Evolutionary conservation across 2,329 filamentous ascomycete genomes (phyloP), one percentile per base, ranked within the genome.

Genomic region (Lachnellula occidentalis): DNA sequence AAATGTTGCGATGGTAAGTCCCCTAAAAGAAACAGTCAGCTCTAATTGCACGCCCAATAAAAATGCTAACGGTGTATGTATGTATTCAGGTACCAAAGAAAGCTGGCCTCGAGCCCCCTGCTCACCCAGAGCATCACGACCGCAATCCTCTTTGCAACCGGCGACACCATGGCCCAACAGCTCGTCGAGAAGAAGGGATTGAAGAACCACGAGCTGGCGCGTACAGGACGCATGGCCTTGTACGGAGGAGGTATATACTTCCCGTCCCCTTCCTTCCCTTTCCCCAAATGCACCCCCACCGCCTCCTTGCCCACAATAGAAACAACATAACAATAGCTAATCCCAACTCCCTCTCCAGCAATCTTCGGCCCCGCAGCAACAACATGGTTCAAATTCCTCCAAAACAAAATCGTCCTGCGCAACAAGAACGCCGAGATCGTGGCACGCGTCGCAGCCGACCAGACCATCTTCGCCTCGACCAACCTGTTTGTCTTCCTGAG

Each of bases 51-150:
- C 49, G 43, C 36, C n/a, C 34, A 19, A 34, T 24, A 46, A 50
- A 53, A 21, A 36, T 34, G 51, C 21, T 51, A 31, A 17, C 14
- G 53, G 52, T 36, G 43, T 52, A 61, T 45, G 60, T 48, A 15
- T 36, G 24, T 19, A 56, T 46, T 39, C 65, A 89, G 92, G 91
- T 97, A 97, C 76, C 90, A 95, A 74, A 78, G 83, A 68, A 88
- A 83, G 72, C 79, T 96, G 70, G 86, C 87, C 64, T 81, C 84
- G 66, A 83, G 88, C 68, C 92, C 92, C 57, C 77, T 97, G 64
- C 82, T 96, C 67, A 97, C 92, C 11, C 90, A 96, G 77, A 89
- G 87, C 70, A 76, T 96, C 65, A 95, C 91, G 54, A 96, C 92
- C 39, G 88, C 90, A 48, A 81, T 97, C 56, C 85, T 99, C 60